Percentiles rank a stretch among this genome's conserved stretches.
phyloP scores from a whole-genome alignment of 257 asterid genomes.

The Solanum virginianum region DNA sequence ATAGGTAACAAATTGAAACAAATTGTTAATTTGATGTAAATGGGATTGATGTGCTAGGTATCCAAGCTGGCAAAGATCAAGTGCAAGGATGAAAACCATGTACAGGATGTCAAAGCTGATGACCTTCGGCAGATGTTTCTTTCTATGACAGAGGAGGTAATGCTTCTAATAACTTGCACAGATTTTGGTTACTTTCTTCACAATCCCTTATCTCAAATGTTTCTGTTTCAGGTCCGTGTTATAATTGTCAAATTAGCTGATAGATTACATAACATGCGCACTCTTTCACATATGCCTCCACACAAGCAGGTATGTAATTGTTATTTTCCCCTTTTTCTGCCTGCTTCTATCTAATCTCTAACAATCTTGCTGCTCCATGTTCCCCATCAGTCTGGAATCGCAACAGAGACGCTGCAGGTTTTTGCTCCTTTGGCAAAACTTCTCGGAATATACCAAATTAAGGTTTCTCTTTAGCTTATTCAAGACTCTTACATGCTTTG shows the following conservation, averaged over 20 bases:
- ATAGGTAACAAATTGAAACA: not conserved
- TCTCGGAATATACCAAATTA: constrained; percentile 88
- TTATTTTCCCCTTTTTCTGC: not conserved
- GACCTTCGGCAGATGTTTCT: constrained; percentile 96
- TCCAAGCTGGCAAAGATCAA: constrained; percentile 93
- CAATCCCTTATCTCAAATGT: constrained; percentile 1
- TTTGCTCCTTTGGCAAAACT: constrained; percentile 93
- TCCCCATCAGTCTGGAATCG: constrained; percentile 66
- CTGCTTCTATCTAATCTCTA: not conserved
- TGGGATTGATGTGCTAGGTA: constrained; percentile 35
- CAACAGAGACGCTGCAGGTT: constrained; percentile 83
- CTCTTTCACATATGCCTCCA: constrained; percentile 97
- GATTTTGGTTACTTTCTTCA: not conserved
- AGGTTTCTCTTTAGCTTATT: constrained; percentile 26
- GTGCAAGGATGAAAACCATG: constrained; percentile 59
- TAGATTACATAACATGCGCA: constrained; percentile 92
- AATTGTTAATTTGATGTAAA: not conserved
- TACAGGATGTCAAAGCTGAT: constrained; percentile 94
- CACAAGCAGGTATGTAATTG: constrained; percentile 65
- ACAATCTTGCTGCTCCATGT: constrained; percentile 1
- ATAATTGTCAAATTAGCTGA: constrained; percentile 93
- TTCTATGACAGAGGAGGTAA: constrained; percentile 95
- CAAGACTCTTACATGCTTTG: not conserved
- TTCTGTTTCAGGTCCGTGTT: constrained; percentile 69
- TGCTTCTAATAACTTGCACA: not conserved